A percentile compares a stretch with the other conserved stretches of the same genome.
Conservation (phyloP, 1,139 yeast genomes). For the Suhomyces wounanorum region DNA sequence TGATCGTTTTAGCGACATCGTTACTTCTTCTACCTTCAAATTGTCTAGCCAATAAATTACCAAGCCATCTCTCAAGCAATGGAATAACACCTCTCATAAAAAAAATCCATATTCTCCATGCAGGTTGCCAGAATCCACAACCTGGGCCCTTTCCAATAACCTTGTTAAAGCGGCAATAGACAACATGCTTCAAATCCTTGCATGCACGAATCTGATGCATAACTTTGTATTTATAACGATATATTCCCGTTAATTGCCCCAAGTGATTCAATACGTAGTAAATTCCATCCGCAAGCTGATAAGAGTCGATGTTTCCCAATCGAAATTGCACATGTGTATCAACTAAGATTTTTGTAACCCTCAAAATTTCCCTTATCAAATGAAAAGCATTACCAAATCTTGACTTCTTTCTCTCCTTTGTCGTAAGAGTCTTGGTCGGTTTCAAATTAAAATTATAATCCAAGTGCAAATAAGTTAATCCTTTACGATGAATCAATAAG, state of each 20-base stretch:
- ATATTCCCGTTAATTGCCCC: constrained; percentile 95
- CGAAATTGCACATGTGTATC: constrained; percentile 94
- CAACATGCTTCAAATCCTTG: constrained; percentile 90
- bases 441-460: constrained; percentile 95
- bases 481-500: constrained; percentile 84
- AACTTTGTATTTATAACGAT: constrained; percentile 93
- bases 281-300: constrained; percentile 91
- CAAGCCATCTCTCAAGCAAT: constrained; percentile 89
- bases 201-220: constrained; percentile 98
- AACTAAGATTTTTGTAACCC: constrained; percentile 79
- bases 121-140: constrained; percentile 99
- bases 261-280: constrained; percentile 87
- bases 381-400: constrained; percentile 98
- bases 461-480: constrained; percentile 86
- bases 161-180: constrained; percentile 77
- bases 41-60: constrained; percentile 86
- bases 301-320: constrained; percentile 88
- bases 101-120: constrained; percentile 96
- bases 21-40: constrained; percentile 94
- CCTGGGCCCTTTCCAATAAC: constrained; percentile 97
- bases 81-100: constrained; percentile 95
- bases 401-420: constrained; percentile 94
- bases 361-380: constrained; percentile 81
- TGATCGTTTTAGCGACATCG: constrained; percentile 89
- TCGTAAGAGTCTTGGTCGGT: constrained; percentile 94